phyloP scores from a whole-genome alignment of 2,329 filamentous ascomycete species.

The Aspergillus sp. region DNA sequence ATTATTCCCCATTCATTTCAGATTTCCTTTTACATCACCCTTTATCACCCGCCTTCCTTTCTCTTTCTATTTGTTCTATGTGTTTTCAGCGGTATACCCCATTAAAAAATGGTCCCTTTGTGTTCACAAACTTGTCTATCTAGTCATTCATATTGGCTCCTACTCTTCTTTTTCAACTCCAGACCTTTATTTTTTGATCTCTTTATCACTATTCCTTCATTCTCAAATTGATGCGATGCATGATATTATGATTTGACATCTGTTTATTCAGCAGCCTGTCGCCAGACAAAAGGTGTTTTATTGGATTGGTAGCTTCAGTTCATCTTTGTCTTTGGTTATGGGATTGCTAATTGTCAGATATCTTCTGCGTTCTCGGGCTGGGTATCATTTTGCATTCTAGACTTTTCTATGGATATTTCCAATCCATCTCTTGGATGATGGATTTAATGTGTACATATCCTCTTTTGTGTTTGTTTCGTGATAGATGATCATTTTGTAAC shows the following conservation, averaged over 20 bases:
- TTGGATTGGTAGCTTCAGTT: too few species aligned
- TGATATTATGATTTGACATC: slow-evolving; percentile 9
- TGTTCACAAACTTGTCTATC: slow-evolving; percentile 12
- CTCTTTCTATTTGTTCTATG: slow-evolving; percentile 8
- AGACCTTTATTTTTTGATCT: slow-evolving; percentile 3
- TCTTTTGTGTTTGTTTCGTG: neutral
- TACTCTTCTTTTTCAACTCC: neutral
- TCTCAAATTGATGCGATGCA: slow-evolving; percentile 11
- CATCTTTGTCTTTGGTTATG: too few species aligned
- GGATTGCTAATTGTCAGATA: too few species aligned
- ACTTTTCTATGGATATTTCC: too few species aligned
- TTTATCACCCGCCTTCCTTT: neutral
- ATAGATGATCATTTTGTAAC: too few species aligned
- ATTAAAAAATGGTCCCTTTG: slow-evolving; percentile 19
- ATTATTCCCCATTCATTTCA: slow-evolving; percentile 4
- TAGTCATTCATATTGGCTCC: slow-evolving; percentile 3
- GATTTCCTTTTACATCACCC: slow-evolving; percentile 3
- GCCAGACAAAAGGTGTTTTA: neutral
- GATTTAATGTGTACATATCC: too few species aligned
- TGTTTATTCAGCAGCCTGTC: neutral
- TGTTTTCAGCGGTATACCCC: slow-evolving; percentile 30
- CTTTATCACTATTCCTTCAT: slow-evolving; percentile 2
- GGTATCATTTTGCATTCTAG: neutral
- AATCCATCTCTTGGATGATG: too few species aligned
- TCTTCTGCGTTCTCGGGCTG: neutral